phyloP scores from a whole-genome alignment of 2,329 filamentous ascomycete species.

The Ilyonectria mors-panacis region DNA sequence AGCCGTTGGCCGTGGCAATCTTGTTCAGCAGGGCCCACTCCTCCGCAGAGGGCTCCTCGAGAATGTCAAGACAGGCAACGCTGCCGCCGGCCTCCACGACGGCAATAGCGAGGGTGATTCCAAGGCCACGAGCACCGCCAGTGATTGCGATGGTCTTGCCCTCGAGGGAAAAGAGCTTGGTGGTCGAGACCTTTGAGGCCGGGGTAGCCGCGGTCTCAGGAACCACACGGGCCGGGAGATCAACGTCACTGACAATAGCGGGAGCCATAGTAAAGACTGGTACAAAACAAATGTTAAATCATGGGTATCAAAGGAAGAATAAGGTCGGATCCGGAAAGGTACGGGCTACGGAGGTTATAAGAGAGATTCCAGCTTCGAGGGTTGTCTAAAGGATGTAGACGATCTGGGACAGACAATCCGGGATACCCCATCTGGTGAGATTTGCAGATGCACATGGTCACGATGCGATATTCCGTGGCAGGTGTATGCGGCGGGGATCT shows the following conservation, averaged over 20 bases:
- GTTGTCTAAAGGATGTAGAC: slow-evolving; percentile 15
- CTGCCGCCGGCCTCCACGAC: slow-evolving; percentile 65
- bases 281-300: not conserved
- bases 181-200: slow-evolving; percentile 45
- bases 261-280: slow-evolving; percentile 42
- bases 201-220: slow-evolving; percentile 53
- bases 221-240: slow-evolving; percentile 44
- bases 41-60: slow-evolving; percentile 52
- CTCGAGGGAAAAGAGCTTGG: slow-evolving; percentile 61
- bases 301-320: not conserved
- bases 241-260: slow-evolving; percentile 49
- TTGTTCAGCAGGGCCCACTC: slow-evolving; percentile 62
- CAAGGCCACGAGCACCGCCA: slow-evolving; percentile 66
- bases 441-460: slow-evolving; percentile 21
- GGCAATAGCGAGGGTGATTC: slow-evolving; percentile 64
- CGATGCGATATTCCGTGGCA: slow-evolving; percentile 19
- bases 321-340: not conserved
- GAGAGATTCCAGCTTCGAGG: not conserved
- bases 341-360: not conserved
- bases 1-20: slow-evolving; percentile 53
- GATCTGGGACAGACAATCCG: not conserved
- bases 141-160: slow-evolving; percentile 64
- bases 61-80: slow-evolving; percentile 64
- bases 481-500: slow-evolving; percentile 34
- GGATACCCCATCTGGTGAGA: not conserved